Evolutionary conservation across 2,329 filamentous ascomycete genomes (phyloP), one percentile per base, ranked within the genome.

Genomic region (Paramyrothecium sp.): DNA sequence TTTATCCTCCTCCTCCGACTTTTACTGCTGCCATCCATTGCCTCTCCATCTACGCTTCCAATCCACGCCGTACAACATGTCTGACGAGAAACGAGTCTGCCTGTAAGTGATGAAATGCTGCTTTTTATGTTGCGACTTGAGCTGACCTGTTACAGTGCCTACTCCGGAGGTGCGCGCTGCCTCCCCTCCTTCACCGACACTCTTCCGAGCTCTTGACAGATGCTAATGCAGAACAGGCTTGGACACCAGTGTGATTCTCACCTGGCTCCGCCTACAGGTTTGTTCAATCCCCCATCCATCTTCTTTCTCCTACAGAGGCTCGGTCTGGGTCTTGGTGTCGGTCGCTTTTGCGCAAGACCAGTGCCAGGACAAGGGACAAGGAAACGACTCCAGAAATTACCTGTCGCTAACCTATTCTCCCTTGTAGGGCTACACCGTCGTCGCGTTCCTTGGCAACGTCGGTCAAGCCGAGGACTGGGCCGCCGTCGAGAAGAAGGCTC

Each of bases 401-500:
- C 11, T 12, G 7, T n/a, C 7, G 20, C 54, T 53, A 53, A 52
- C 7, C 54, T 59, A 20, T 50, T 49, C 22, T 51, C 10, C 7
- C 20, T 38, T 56, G 34, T 21, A 61, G 58, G 62, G 61, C 47
- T 64, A 69, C 59, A 59, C 44, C 17, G 57, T 61, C 12, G 58
- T 67, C 54, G 61, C 70, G 58, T 78, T 73, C 64, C 78, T 88
- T 72, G 87, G 85, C 73, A 80, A 90, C 76, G 84, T 89, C 65
- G 88, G 88, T 51, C 87, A 90, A 73, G 83, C 86, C 64, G 88
- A 91, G 75, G 87, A 91, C 74, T 91, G 84, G 64, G 81, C 83
- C 56, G 86, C 82, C 57, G 89, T 88, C 53, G 84, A 89, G 75
- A 80, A 81, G 66, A 91, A 91, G 80, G 89, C 89, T 55, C 63